Evolutionary conservation across 1,139 yeast genomes (phyloP), one percentile per base, ranked within the genome.

Genomic region (Taphrina pruni): DNA sequence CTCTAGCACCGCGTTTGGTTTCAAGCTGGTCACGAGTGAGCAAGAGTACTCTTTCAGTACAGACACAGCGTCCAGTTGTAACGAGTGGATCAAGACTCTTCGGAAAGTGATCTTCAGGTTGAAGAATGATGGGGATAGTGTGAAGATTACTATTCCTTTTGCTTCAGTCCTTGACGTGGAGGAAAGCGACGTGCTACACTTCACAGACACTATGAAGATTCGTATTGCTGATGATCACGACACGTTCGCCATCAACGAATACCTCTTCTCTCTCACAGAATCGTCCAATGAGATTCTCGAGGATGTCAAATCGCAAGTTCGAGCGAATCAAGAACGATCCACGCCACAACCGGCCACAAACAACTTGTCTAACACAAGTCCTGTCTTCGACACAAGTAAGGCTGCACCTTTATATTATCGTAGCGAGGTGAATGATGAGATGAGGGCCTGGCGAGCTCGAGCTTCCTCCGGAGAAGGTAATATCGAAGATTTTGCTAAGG

Each of bases 101-200:
- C 89, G 90, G 72, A 90, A 89, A 75, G 87, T 88, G 70, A 86
- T 90, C 1, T 93, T 93, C 77, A 83, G 92, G 7, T 84, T 88
- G 65, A 82, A 89, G 64, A 89, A 90, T 76, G 81, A 84, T 52
- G 88, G 88, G 21, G 88, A 88, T 73, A 88, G 88, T 72, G 96
- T 91, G 9, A 84, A 89, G 50, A 81, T 93, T 17, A 89, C 89
- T 74, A 85, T 93, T 8, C 97, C 98, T 0, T 77, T 89, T 36
- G 84, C 82, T 54, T 88, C 87, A 74, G 81, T 93, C n/a, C 75
- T 86, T 14, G 90, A 88, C 73, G 77, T 86, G 46, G 90, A 86
- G 72, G 80, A 85, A 72, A 82, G 83, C 41, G 75, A 82, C 17
- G 81, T 86, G 12, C 79, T 85, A 67, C 86, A 86, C 12, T 76